Evolutionary conservation across 2,329 filamentous ascomycete genomes (phyloP).

Genomic region (Xylaria sp.): DNA sequence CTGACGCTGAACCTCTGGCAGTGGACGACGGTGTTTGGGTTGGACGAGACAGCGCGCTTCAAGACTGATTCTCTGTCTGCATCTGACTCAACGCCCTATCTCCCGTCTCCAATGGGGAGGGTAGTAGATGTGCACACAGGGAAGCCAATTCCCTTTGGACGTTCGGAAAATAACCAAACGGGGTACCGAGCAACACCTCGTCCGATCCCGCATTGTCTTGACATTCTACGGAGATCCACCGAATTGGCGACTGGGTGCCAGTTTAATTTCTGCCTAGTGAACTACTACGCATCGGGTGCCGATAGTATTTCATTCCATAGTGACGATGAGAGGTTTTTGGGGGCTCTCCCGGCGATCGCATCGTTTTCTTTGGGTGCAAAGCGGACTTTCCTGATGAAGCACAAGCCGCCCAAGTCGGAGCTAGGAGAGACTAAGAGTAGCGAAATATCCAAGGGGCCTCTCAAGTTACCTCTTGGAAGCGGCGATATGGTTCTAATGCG

Average conservation of each 20-base stretch:
- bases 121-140: constrained; percentile 52
- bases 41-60: constrained; percentile 69
- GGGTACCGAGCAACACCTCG: constrained; percentile 54
- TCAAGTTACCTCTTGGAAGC: constrained; percentile 61
- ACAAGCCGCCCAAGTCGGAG: constrained; percentile 60
- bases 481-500: constrained; percentile 84
- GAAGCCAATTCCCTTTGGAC: constrained; percentile 51
- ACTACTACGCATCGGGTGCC: constrained; percentile 78
- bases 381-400: constrained; percentile 80
- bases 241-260: constrained; percentile 69
- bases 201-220: constrained; percentile 73
- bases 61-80: neutral
- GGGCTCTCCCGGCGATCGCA: constrained; percentile 71
- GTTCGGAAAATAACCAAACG: constrained; percentile 49
- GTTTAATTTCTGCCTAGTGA: constrained; percentile 82
- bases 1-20: neutral
- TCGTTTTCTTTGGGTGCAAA: constrained; percentile 75
- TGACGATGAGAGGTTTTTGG: constrained; percentile 80
- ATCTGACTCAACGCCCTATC: constrained; percentile 42
- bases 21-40: constrained; percentile 64
- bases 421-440: constrained; percentile 30
- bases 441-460: constrained; percentile 41
- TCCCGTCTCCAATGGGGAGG: constrained; percentile 8
- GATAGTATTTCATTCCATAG: constrained; percentile 82
- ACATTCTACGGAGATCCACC: constrained; percentile 64